Evolutionary conservation across 495 filamentous ascomycete species (phyloP).

Genomic region (Aspergillus wentii): DNA sequence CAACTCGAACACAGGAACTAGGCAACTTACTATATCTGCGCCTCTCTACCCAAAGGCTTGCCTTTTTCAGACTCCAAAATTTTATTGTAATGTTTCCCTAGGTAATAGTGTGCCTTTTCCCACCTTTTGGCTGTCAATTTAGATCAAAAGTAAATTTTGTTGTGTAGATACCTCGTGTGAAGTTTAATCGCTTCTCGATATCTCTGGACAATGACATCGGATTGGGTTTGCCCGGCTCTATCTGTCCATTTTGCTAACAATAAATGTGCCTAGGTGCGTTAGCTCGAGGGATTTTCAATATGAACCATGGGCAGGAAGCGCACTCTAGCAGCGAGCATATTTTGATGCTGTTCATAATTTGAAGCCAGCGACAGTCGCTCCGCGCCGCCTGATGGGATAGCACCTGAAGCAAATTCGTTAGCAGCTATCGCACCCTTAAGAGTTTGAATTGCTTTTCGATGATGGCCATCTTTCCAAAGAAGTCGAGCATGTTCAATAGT

Average conservation of each 20-base stretch:
- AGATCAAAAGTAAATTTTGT: background rate
- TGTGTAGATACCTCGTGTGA: conserved; percentile 28
- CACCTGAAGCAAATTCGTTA: conserved; percentile 57
- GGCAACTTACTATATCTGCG: conserved; percentile 40
- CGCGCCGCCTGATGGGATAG: conserved; percentile 39
- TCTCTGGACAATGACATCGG: conserved; percentile 65
- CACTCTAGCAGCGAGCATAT: conserved; percentile 42
- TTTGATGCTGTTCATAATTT: conserved; percentile 38
- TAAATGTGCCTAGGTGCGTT: conserved; percentile 56
- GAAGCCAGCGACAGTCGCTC: conserved; percentile 26
- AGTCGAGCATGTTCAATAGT: conserved; percentile 89
- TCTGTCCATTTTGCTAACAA: conserved; percentile 97
- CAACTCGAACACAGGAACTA: background rate
- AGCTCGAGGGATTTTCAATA: conserved; percentile 3
- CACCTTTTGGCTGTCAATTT: conserved; percentile 47
- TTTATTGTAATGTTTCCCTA: conserved; percentile 97
- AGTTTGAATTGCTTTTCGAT: conserved; percentile 89
- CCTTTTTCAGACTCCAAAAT: conserved; percentile 82
- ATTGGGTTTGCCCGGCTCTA: conserved; percentile 82
- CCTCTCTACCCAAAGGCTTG: conserved; percentile 63
- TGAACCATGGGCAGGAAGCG: conserved; percentile 3
- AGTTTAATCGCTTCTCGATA: conserved; percentile 66
- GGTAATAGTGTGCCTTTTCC: conserved; percentile 96
- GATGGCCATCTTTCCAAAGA: conserved; percentile 91
- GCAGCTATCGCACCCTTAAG: conserved; percentile 77